These are phyloP conservation scores for Boletus edulis DNA, from an alignment of 768 basidiomycete species.

Conservation along the genomic window DNA sequence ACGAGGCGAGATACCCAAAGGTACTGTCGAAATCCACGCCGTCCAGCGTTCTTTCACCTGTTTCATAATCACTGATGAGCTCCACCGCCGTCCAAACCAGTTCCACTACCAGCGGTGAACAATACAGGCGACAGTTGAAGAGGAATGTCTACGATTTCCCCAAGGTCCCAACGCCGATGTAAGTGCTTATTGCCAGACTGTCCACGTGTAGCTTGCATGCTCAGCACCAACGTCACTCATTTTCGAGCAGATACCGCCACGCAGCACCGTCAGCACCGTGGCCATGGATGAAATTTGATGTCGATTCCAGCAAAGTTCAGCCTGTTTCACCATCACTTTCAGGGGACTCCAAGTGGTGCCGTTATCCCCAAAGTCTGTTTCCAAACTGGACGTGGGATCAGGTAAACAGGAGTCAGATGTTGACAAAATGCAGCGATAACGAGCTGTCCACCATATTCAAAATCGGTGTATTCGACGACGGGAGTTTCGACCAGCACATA, in stretches of 20 bases:
- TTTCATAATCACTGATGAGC: slow-evolving; percentile 7
- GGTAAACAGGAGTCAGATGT: slow-evolving; percentile 35
- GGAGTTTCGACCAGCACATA: slow-evolving; percentile 11
- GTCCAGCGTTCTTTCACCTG: not conserved
- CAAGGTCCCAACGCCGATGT: slow-evolving; percentile 23
- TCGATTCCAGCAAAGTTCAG: slow-evolving; percentile 5
- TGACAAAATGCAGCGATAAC: slow-evolving; percentile 15
- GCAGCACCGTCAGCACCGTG: slow-evolving; percentile 39
- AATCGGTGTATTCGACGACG: slow-evolving; percentile 16
- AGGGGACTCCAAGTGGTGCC: slow-evolving; percentile 24
- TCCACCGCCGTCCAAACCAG: not conserved
- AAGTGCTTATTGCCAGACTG: not conserved
- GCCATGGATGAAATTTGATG: slow-evolving; percentile 37
- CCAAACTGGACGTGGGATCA: slow-evolving; percentile 53
- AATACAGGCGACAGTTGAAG: not conserved
- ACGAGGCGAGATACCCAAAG: too few relatives aligned
- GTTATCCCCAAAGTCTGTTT: slow-evolving; percentile 50
- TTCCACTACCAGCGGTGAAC: not conserved
- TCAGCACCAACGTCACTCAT: not conserved
- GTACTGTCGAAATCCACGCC: too few relatives aligned
- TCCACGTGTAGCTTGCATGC: not conserved
- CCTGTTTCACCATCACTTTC: not conserved
- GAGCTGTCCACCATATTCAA: slow-evolving; percentile 20
- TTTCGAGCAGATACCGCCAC: slow-evolving; percentile 27
- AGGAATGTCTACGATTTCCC: not conserved